Conservation (phyloP, 2,329 filamentous ascomycete genomes). For the Lachnellula cervina region DNA sequence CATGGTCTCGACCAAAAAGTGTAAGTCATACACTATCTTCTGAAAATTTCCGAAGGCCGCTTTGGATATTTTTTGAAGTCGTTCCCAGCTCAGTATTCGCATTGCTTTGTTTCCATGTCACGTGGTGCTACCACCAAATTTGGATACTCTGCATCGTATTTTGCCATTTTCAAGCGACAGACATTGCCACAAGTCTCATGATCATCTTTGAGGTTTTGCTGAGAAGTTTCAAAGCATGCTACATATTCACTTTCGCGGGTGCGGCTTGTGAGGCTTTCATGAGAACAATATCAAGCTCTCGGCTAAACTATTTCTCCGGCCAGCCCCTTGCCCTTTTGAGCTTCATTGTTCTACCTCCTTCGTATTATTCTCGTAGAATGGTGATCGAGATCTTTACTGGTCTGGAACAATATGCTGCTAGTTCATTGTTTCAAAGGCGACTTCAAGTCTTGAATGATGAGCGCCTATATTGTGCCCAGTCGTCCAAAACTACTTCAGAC, state of each 20-base stretch:
- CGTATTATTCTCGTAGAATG: conserved; percentile 10
- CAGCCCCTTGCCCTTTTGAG: conserved; percentile 3
- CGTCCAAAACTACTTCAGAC: neutral
- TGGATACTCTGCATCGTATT: too few relatives aligned
- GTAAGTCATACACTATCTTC: too few relatives aligned
- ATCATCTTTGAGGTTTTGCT: neutral
- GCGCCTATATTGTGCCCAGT: neutral
- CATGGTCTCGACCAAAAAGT: too few relatives aligned
- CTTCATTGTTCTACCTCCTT: conserved; percentile 9
- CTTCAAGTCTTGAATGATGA: neutral
- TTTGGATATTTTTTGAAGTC: too few relatives aligned
- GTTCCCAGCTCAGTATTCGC: too few relatives aligned
- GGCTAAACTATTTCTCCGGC: conserved; percentile 3
- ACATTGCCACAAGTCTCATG: neutral
- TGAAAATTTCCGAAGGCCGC: too few relatives aligned
- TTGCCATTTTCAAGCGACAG: neutral
- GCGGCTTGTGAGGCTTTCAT: conserved; percentile 10
- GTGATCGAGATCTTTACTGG: neutral
- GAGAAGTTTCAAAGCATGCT: neutral
- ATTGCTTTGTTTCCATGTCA: too few relatives aligned
- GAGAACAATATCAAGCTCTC: conserved; percentile 25
- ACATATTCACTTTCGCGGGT: conserved; percentile 1
- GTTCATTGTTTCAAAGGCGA: neutral
- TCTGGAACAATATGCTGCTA: neutral
- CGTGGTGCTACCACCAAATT: too few relatives aligned